A percentile compares a stretch with the other conserved stretches of the same genome.
Conservation (phyloP, 1,139 yeast species). For the Zhuliangozyma parablackwelliae region DNA sequence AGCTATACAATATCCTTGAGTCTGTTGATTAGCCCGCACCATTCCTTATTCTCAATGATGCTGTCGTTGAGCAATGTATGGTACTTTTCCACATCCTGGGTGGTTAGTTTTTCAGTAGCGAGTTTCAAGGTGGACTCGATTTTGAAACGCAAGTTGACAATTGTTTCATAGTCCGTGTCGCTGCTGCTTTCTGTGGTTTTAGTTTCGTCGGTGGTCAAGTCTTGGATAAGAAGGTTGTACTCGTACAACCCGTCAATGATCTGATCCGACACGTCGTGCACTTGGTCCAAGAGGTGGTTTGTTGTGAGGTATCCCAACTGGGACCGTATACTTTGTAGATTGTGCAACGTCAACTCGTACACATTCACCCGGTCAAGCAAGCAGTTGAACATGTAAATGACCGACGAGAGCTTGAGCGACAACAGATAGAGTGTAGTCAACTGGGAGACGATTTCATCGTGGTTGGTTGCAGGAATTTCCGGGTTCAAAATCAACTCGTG, state of each 20-base stretch:
- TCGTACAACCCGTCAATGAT: slow-evolving; percentile 11
- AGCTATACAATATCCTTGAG: slow-evolving; percentile 3
- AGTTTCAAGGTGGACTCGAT: slow-evolving; percentile 10
- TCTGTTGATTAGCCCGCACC: slow-evolving; percentile 6
- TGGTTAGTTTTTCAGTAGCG: slow-evolving; percentile 7
- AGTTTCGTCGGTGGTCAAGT: slow-evolving; percentile 3
- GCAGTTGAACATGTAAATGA: slow-evolving; percentile 7
- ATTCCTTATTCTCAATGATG: slow-evolving; percentile 7
- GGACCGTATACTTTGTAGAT: slow-evolving; percentile 5
- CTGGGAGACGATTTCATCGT: slow-evolving; percentile 4
- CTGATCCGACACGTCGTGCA: slow-evolving; percentile 8
- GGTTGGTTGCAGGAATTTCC: slow-evolving; percentile 5
- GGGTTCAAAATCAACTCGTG: slow-evolving; percentile 9
- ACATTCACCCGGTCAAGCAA: slow-evolving; percentile 5
- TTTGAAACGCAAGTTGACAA: slow-evolving; percentile 6
- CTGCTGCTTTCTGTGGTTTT: background rate
- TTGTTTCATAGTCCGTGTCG: background rate
- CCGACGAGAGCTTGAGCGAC: slow-evolving; percentile 7
- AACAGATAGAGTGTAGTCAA: slow-evolving; percentile 7
- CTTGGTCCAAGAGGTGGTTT: slow-evolving; percentile 6
- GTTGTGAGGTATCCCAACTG: slow-evolving; percentile 8
- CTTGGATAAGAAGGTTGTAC: slow-evolving; percentile 11
- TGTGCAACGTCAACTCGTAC: slow-evolving; percentile 4
- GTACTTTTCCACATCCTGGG: slow-evolving; percentile 7
- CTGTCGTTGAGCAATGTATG: slow-evolving; percentile 6